Conservation (phyloP, 768 basidiomycete species). For the Amanita thiersii region DNA sequence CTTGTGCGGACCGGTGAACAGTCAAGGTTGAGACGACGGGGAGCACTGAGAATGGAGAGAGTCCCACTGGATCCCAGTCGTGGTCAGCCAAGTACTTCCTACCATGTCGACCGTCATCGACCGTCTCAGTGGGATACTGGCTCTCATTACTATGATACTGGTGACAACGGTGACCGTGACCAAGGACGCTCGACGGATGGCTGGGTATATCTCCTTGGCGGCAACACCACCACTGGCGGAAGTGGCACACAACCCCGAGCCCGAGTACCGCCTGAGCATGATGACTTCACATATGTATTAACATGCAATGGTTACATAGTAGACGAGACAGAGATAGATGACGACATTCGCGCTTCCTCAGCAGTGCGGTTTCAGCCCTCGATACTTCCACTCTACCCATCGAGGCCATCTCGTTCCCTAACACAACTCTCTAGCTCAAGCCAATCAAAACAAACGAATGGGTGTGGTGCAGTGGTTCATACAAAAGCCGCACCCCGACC, state of each 20-base stretch:
- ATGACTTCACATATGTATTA: constrained; percentile 19
- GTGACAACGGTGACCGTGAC: too few relatives aligned
- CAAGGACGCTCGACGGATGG: constrained; percentile 13
- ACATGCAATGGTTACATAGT: constrained; percentile 19
- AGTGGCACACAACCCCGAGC: constrained; percentile 9
- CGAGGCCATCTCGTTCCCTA: constrained; percentile 19
- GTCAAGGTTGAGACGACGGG: constrained; percentile 63
- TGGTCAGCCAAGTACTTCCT: constrained; percentile 8
- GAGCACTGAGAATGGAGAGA: constrained; percentile 62
- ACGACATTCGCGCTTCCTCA: not conserved
- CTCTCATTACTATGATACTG: too few relatives aligned
- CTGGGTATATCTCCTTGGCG: constrained; percentile 11
- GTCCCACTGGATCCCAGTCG: too few relatives aligned
- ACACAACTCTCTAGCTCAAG: constrained; percentile 9
- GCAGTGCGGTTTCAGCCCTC: constrained; percentile 23
- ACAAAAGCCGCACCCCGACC: constrained; percentile 43
- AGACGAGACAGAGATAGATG: constrained; percentile 10
- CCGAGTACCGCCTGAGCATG: constrained; percentile 10
- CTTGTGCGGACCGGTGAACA: constrained; percentile 69
- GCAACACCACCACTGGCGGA: constrained; percentile 5
- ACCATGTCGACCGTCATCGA: constrained; percentile 4
- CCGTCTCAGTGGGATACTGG: constrained; percentile 3
- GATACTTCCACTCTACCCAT: constrained; percentile 28
- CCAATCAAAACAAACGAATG: constrained; percentile 30
- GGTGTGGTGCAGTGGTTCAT: constrained; percentile 60